Percentiles rank a stretch among this genome's conserved stretches.
phyloP scores from a whole-genome alignment of 768 basidiomycete genomes.

The Boletus reticuloceps region DNA sequence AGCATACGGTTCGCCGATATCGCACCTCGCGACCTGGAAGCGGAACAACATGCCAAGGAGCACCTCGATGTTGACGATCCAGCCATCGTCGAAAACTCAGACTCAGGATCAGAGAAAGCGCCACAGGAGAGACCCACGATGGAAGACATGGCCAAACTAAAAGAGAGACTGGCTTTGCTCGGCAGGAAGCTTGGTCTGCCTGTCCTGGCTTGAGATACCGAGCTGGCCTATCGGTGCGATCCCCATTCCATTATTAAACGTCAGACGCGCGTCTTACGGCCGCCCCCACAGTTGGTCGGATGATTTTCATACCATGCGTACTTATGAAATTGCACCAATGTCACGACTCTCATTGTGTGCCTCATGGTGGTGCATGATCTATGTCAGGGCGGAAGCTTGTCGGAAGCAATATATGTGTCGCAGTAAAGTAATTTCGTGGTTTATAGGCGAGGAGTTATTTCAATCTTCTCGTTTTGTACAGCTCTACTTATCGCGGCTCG shows the following conservation, averaged over 20 bases:
- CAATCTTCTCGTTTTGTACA: background rate
- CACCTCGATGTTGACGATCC: slow-evolving; percentile 45
- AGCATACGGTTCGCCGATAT: slow-evolving; percentile 68
- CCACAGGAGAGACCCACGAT: slow-evolving; percentile 31
- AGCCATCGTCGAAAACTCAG: slow-evolving; percentile 37
- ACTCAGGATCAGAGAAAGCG: slow-evolving; percentile 24
- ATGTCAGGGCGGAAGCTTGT: background rate
- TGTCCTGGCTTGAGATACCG: slow-evolving; percentile 6
- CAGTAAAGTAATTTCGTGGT: background rate
- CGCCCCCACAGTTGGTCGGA: background rate
- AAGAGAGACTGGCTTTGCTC: slow-evolving; percentile 35
- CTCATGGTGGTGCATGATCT: slow-evolving; percentile 1
- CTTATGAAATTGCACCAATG: background rate
- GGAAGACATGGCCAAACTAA: slow-evolving; percentile 42
- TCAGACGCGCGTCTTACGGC: background rate
- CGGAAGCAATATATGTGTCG: background rate
- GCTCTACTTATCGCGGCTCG: background rate
- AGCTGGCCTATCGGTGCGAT: background rate
- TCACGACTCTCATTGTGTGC: background rate
- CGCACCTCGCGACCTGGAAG: slow-evolving; percentile 71
- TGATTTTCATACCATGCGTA: background rate
- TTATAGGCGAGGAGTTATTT: background rate
- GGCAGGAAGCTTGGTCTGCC: slow-evolving; percentile 32
- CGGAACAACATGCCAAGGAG: slow-evolving; percentile 71
- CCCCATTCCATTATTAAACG: background rate